Conservation (phyloP, 2,329 filamentous ascomycete genomes). For the Aspergillus transmontanensis region DNA sequence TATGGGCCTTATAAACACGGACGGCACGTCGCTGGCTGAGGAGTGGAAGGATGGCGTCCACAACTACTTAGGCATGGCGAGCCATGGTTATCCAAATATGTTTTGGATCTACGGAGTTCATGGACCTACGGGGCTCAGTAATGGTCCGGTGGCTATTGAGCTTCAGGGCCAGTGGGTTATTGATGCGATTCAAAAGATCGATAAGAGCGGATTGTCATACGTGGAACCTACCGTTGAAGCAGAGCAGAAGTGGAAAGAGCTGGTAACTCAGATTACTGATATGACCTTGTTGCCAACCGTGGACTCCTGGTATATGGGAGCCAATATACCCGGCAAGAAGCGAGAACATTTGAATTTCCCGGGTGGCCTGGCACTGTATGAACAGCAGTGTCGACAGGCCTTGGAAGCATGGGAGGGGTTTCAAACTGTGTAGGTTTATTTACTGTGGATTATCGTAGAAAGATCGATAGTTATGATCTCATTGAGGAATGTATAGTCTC, state of each 20-base stretch:
- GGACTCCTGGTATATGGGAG: conserved; percentile 59
- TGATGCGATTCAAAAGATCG: conserved; percentile 54
- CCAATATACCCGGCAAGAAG: conserved; percentile 57
- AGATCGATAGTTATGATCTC: background rate
- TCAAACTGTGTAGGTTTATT: background rate
- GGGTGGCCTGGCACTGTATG: conserved; percentile 21
- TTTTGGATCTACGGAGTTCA: conserved; percentile 59
- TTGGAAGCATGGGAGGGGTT: background rate
- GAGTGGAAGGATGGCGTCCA: conserved; percentile 39
- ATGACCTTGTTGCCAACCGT: conserved; percentile 53
- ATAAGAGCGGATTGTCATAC: conserved; percentile 50
- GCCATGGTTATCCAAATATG: conserved; percentile 52
- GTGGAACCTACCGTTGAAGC: conserved; percentile 54
- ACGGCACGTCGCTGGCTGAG: conserved; percentile 34
- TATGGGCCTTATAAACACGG: conserved; percentile 35
- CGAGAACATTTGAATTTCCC: conserved; percentile 55
- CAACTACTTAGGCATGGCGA: conserved; percentile 47
- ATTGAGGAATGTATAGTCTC: background rate
- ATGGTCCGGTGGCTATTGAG: conserved; percentile 57
- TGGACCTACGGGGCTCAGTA: conserved; percentile 58
- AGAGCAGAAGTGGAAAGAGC: conserved; percentile 53
- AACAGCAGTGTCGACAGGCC: background rate
- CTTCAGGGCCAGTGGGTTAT: conserved; percentile 60
- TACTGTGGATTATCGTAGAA: background rate
- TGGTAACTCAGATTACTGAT: conserved; percentile 50